phyloP scores from a whole-genome alignment of 495 filamentous ascomycete species.

The Rhypophila decipiens region DNA sequence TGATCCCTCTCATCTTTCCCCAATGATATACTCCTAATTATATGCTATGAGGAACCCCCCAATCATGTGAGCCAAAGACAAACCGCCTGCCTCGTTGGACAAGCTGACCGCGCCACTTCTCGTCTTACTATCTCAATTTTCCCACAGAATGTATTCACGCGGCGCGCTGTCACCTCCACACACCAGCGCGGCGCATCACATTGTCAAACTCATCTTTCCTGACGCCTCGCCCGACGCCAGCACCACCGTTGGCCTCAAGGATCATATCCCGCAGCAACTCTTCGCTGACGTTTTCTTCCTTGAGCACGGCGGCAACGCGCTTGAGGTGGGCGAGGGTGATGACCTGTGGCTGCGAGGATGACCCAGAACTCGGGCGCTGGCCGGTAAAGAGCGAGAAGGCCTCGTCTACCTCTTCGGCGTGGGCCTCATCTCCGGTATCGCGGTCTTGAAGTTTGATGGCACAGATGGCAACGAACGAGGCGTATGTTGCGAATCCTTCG shows the following conservation, averaged over 20 bases:
- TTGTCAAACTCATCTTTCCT: slow-evolving; percentile 72
- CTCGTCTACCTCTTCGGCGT: slow-evolving; percentile 62
- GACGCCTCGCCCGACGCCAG: slow-evolving; percentile 64
- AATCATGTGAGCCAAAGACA: too few relatives aligned
- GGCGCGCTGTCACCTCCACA: slow-evolving; percentile 66
- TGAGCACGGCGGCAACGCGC: slow-evolving; percentile 72
- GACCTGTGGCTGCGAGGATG: slow-evolving; percentile 19
- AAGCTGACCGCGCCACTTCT: too few relatives aligned
- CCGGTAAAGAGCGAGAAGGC: slow-evolving; percentile 69
- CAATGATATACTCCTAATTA: too few relatives aligned
- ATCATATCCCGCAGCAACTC: slow-evolving; percentile 87
- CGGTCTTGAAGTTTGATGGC: slow-evolving; percentile 68
- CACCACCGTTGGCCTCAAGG: slow-evolving; percentile 79
- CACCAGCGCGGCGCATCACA: slow-evolving; percentile 78
- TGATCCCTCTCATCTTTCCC: too few relatives aligned
- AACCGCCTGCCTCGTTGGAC: too few relatives aligned
- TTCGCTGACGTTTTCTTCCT: slow-evolving; percentile 77
- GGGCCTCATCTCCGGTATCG: slow-evolving; percentile 46
- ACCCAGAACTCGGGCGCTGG: slow-evolving; percentile 23
- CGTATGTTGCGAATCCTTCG: slow-evolving; percentile 68
- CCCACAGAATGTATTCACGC: too few relatives aligned
- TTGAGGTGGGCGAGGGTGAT: slow-evolving; percentile 74
- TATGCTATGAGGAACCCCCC: too few relatives aligned
- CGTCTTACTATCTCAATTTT: too few relatives aligned
- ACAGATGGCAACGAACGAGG: slow-evolving; percentile 73